These are phyloP conservation scores for Wilcoxina mikolae DNA, from an alignment of 495 filamentous ascomycete species.

Conservation along the genomic window DNA sequence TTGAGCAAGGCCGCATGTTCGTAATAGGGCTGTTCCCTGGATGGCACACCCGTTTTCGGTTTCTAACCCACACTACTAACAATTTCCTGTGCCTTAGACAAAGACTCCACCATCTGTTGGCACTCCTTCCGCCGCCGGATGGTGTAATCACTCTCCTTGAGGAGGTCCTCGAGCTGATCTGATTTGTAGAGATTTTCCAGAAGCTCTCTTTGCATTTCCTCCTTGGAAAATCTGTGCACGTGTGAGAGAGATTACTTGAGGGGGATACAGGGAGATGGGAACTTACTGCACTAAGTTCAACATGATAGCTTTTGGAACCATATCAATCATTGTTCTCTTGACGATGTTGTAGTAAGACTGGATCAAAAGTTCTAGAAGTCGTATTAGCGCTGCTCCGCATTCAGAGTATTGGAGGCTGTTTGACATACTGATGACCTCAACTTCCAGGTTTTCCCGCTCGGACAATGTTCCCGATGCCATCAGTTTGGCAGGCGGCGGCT, in stretches of 20 bases:
- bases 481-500: conserved; percentile 76
- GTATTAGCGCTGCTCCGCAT: conserved; percentile 9
- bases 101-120: conserved; percentile 94
- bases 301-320: conserved; percentile 99
- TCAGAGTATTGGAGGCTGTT: not conserved
- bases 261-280: not conserved
- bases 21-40: too few relatives aligned
- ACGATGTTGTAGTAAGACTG: conserved; percentile 97
- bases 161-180: conserved; percentile 75
- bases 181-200: conserved; percentile 95
- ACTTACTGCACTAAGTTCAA: conserved; percentile 84
- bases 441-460: conserved; percentile 84
- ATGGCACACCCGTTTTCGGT: not conserved
- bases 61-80: conserved; percentile 41
- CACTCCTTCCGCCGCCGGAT: conserved; percentile 91
- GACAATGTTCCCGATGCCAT: conserved; percentile 86
- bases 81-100: conserved; percentile 81
- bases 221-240: conserved; percentile 66
- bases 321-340: conserved; percentile 96
- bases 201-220: conserved; percentile 96
- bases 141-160: conserved; percentile 98
- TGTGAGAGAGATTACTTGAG: conserved; percentile 10
- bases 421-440: conserved; percentile 91
- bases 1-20: too few relatives aligned
- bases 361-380: conserved; percentile 66